Conservation (phyloP, 257 asterid species). For the Capsicum baccatum region DNA sequence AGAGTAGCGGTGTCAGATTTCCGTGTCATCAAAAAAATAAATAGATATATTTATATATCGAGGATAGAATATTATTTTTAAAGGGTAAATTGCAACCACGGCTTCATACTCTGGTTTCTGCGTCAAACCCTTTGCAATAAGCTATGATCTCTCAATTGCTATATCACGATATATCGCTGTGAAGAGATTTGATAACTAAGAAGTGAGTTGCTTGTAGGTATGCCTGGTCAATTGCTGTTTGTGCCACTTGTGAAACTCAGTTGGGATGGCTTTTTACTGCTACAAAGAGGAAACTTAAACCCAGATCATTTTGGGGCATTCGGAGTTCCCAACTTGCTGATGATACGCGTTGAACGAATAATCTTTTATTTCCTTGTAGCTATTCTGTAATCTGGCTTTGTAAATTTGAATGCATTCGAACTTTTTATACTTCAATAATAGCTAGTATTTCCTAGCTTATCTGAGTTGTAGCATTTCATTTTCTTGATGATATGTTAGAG, state of each 20-base stretch:
- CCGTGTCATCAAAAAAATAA: too few relatives aligned
- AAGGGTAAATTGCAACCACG: background rate
- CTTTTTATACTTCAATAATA: conserved; percentile 4
- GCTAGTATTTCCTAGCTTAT: background rate
- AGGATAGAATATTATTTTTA: background rate
- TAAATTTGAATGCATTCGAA: background rate
- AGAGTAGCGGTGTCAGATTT: too few relatives aligned
- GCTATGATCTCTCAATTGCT: background rate
- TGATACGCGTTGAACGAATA: conserved; percentile 38
- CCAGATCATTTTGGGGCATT: conserved; percentile 90
- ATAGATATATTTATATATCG: too few relatives aligned
- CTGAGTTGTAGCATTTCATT: background rate
- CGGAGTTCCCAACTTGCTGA: conserved; percentile 87
- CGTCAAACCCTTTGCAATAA: background rate
- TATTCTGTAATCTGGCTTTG: background rate
- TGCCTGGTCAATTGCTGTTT: conserved; percentile 90
- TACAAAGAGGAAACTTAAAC: conserved; percentile 62
- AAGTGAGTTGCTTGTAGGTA: conserved; percentile 55
- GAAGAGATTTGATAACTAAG: conserved; percentile 25
- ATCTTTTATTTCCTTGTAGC: background rate
- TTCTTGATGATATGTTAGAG: background rate
- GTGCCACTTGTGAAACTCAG: conserved; percentile 73
- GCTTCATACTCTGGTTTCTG: background rate
- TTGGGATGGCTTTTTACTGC: conserved; percentile 94
- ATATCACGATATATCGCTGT: background rate